Evolutionary conservation across 2,329 filamentous ascomycete genomes (phyloP).

Genomic region (Gliomastix tumulicola): DNA sequence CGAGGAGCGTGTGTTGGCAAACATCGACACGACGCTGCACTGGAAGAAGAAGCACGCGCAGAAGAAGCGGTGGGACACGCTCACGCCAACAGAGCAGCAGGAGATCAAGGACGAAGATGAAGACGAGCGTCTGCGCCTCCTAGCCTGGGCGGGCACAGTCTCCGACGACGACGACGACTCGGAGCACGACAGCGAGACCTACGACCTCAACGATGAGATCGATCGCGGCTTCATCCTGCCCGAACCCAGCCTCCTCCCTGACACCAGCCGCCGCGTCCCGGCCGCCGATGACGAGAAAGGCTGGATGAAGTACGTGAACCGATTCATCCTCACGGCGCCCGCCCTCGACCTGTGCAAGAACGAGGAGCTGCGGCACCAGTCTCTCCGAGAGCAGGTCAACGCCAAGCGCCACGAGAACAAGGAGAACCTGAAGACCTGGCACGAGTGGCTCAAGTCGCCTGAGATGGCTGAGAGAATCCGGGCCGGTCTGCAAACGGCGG

Average conservation of each 20-base stretch:
- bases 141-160: slow-evolving; percentile 18
- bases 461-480: too few species aligned
- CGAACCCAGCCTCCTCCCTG: slow-evolving; percentile 8
- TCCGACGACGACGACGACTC: slow-evolving; percentile 11
- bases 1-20: slow-evolving; percentile 25
- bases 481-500: too few species aligned
- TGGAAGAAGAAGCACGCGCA: slow-evolving; percentile 37
- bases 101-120: slow-evolving; percentile 28
- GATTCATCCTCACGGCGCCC: slow-evolving; percentile 13
- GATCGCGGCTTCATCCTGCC: slow-evolving; percentile 21
- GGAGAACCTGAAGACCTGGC: too few species aligned
- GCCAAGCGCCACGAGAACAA: too few species aligned
- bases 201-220: slow-evolving; percentile 22
- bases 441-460: too few species aligned
- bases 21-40: slow-evolving; percentile 24
- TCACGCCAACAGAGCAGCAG: slow-evolving; percentile 26
- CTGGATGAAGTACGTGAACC: slow-evolving; percentile 19
- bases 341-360: slow-evolving; percentile 12
- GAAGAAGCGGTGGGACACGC: slow-evolving; percentile 33
- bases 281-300: slow-evolving; percentile 8
- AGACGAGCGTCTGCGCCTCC: slow-evolving; percentile 23
- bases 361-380: too few species aligned
- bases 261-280: slow-evolving; percentile 7
- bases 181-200: slow-evolving; percentile 2
- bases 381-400: too few species aligned